Conservation (phyloP, 768 basidiomycete species). For the Amanita exitialis region DNA sequence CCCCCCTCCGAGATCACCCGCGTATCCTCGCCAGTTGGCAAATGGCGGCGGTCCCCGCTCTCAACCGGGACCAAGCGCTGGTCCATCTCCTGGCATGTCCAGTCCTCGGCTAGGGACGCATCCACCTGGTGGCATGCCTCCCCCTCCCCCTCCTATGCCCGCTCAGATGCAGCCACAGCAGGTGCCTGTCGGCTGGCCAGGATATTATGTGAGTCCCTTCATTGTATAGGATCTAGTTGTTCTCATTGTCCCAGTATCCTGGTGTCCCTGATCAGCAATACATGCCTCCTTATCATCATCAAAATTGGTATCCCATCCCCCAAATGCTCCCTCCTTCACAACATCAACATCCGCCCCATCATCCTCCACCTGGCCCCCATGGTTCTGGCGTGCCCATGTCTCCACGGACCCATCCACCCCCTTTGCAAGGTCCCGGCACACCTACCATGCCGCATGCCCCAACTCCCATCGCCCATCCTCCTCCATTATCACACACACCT, state of each 20-base stretch:
- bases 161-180: slow-evolving; percentile 28
- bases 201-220: slow-evolving; percentile 47
- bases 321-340: slow-evolving; percentile 20
- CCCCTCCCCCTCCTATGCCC: slow-evolving; percentile 27
- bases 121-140: slow-evolving; percentile 38
- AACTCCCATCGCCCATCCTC: slow-evolving; percentile 28
- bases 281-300: slow-evolving; percentile 23
- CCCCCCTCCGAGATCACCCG: slow-evolving; percentile 56
- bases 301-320: slow-evolving; percentile 30
- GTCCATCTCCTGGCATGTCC: slow-evolving; percentile 41
- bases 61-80: slow-evolving; percentile 47
- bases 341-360: slow-evolving; percentile 37
- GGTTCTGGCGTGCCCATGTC: slow-evolving; percentile 52
- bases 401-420: slow-evolving; percentile 46
- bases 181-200: slow-evolving; percentile 29
- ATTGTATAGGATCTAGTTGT: slow-evolving; percentile 5
- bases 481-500: slow-evolving; percentile 35
- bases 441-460: slow-evolving; percentile 57
- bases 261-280: slow-evolving; percentile 34
- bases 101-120: slow-evolving; percentile 62
- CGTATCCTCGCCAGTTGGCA: slow-evolving; percentile 48
- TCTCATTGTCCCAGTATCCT: slow-evolving; percentile 23
- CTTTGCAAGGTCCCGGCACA: slow-evolving; percentile 53
- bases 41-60: slow-evolving; percentile 53
- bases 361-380: slow-evolving; percentile 38